These are phyloP conservation scores for Dendrobium huoshanense DNA, from an alignment of 106 monocot species.

Conservation along the genomic window DNA sequence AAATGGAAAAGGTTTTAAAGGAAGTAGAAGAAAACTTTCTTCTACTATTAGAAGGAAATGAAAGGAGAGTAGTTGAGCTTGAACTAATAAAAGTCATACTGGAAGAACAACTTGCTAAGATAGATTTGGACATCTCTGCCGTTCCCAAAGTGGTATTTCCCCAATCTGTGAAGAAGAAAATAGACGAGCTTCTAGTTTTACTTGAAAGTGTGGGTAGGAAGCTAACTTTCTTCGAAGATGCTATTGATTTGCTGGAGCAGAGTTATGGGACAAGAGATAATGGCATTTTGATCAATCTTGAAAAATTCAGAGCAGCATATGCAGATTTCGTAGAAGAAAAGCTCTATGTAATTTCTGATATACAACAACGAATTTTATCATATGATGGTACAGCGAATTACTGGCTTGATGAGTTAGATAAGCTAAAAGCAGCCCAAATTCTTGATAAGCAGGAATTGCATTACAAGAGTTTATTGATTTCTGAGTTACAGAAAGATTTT, in stretches of 20 bases:
- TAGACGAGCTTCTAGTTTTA: conserved; percentile 20
- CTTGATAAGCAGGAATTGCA: conserved; percentile 40
- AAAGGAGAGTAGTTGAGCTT: conserved; percentile 36
- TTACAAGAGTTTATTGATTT: conserved; percentile 22
- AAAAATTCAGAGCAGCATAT: conserved; percentile 27
- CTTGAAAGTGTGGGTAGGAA: conserved; percentile 26
- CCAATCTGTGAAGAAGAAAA: conserved; percentile 25
- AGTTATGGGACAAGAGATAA: conserved; percentile 11
- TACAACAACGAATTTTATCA: conserved; percentile 22
- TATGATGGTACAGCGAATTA: conserved; percentile 23
- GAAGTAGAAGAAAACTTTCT: conserved; percentile 24
- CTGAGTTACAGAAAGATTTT: conserved; percentile 39
- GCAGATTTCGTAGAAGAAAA: conserved; percentile 29
- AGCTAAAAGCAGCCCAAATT: conserved; percentile 22
- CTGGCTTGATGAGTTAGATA: conserved; percentile 25
- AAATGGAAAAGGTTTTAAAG: conserved; percentile 22
- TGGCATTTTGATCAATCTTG: conserved; percentile 20
- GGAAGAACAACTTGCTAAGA: conserved; percentile 27
- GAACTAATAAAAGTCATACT: conserved; percentile 12
- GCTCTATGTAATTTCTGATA: conserved; percentile 20
- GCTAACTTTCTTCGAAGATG: conserved; percentile 15
- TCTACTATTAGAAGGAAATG: conserved; percentile 25
- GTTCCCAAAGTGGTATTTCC: conserved; percentile 19
- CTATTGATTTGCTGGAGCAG: conserved; percentile 33
- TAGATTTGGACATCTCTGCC: conserved; percentile 12